Conservation (phyloP, 2,329 filamentous ascomycete genomes). For the Leptoxyphium fumago region DNA sequence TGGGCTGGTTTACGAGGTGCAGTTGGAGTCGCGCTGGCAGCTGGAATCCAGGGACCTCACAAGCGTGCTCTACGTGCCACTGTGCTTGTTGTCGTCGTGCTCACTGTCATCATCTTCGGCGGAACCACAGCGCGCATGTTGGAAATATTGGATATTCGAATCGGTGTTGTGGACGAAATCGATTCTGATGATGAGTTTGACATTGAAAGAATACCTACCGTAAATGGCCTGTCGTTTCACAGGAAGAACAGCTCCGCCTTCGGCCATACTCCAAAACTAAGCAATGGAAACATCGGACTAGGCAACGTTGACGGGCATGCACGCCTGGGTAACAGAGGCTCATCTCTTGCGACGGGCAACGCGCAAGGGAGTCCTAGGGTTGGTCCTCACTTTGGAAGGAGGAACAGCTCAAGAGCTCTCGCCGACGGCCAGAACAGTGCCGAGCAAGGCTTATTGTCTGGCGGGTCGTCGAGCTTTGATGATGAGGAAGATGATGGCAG, state of each 20-base stretch:
- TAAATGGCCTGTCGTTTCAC: constrained; percentile 53
- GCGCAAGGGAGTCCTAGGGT: constrained; percentile 33
- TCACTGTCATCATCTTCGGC: constrained; percentile 97
- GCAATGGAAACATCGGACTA: constrained; percentile 43
- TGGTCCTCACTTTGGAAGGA: constrained; percentile 31
- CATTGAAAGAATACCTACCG: constrained; percentile 58
- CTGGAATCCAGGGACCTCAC: constrained; percentile 65
- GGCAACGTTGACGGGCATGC: constrained; percentile 29
- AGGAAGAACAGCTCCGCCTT: constrained; percentile 66
- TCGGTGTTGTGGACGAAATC: constrained; percentile 89
- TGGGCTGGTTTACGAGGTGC: constrained; percentile 94
- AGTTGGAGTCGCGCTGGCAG: constrained; percentile 86
- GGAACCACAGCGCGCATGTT: constrained; percentile 96
- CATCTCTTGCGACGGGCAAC: constrained; percentile 46
- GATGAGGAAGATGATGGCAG: constrained; percentile 24
- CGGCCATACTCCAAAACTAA: constrained; percentile 56
- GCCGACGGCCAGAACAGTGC: constrained; percentile 14
- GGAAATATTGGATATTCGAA: constrained; percentile 91
- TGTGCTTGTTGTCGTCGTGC: constrained; percentile 89
- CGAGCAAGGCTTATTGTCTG: constrained; percentile 39
- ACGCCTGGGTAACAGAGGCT: constrained; percentile 29
- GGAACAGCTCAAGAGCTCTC: constrained; percentile 35
- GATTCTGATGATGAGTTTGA: constrained; percentile 98
- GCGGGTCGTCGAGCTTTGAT: constrained; percentile 28
- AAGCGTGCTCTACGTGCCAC: constrained; percentile 76